phyloP scores from a whole-genome alignment of 352 stramenopile species.

The Aphanomyces astaci region DNA sequence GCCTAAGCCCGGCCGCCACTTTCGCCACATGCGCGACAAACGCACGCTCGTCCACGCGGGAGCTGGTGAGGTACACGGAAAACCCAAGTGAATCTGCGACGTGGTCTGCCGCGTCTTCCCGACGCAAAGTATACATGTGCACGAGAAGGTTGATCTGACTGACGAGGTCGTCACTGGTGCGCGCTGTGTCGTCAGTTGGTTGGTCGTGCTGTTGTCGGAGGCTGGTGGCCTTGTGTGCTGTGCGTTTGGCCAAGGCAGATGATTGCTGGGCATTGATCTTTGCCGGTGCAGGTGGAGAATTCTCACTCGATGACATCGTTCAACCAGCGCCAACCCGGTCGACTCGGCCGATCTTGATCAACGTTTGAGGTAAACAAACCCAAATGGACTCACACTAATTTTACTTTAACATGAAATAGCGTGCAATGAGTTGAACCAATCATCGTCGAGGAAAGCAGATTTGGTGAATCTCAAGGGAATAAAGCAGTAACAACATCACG shows the following conservation, averaged over 20 bases:
- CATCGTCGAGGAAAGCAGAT: too few relatives aligned
- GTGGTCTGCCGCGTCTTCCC: not conserved
- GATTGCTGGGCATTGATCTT: not conserved
- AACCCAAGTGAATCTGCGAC: not conserved
- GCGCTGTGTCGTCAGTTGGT: not conserved
- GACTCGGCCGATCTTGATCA: not conserved
- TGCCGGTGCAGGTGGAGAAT: not conserved
- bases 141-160: not conserved
- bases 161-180: not conserved
- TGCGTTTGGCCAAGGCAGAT: not conserved
- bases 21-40: constrained; percentile 2
- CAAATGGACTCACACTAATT: too few relatives aligned
- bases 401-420: too few relatives aligned
- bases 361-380: too few relatives aligned
- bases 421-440: too few relatives aligned
- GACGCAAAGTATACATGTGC: not conserved
- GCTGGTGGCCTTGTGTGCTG: not conserved
- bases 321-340: not conserved
- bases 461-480: too few relatives aligned
- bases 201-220: not conserved
- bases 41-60: not conserved
- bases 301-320: not conserved
- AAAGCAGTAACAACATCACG: too few relatives aligned
- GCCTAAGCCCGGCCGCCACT: not conserved
- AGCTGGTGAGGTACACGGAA: not conserved